phyloP scores from a whole-genome alignment of 2,329 filamentous ascomycete genomes.

The Verticillium klebahnii region DNA sequence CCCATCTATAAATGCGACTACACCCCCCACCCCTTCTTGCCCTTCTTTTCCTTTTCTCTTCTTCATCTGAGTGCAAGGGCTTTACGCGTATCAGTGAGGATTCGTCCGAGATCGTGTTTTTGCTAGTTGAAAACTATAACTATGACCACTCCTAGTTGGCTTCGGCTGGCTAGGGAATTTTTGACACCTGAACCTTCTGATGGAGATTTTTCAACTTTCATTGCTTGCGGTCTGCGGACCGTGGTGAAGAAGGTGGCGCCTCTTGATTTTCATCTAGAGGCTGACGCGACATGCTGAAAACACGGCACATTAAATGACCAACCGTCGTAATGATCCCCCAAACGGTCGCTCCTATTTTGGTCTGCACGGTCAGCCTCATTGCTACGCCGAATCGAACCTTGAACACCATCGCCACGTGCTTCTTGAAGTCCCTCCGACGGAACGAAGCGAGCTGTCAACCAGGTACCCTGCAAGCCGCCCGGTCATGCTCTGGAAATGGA shows the following conservation, averaged over 20 bases:
- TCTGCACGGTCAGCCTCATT: neutral
- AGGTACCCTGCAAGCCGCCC: neutral
- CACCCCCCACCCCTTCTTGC: neutral
- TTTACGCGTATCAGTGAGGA: constrained; percentile 83
- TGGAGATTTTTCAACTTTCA: constrained; percentile 1
- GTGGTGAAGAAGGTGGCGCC: neutral
- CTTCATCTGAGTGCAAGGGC: constrained; percentile 66
- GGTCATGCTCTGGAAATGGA: neutral
- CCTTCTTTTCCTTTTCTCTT: constrained; percentile 34
- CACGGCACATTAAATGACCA: too few relatives aligned
- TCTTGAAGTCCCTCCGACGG: neutral
- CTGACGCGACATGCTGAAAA: too few relatives aligned
- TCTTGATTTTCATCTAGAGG: too few relatives aligned
- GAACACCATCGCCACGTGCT: neutral
- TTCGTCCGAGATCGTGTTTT: constrained; percentile 83
- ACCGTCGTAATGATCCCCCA: too few relatives aligned
- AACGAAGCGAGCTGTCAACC: neutral
- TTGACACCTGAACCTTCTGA: constrained; percentile 47
- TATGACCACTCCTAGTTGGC: constrained; percentile 70
- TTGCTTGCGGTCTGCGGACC: constrained; percentile 1
- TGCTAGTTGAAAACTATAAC: constrained; percentile 85
- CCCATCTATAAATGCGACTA: neutral
- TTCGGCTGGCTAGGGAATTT: constrained; percentile 73
- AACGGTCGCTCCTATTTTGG: too few relatives aligned
- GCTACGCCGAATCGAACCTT: neutral